phyloP scores from a whole-genome alignment of 1,139 yeast genomes.

The Williopsis jadinii region DNA sequence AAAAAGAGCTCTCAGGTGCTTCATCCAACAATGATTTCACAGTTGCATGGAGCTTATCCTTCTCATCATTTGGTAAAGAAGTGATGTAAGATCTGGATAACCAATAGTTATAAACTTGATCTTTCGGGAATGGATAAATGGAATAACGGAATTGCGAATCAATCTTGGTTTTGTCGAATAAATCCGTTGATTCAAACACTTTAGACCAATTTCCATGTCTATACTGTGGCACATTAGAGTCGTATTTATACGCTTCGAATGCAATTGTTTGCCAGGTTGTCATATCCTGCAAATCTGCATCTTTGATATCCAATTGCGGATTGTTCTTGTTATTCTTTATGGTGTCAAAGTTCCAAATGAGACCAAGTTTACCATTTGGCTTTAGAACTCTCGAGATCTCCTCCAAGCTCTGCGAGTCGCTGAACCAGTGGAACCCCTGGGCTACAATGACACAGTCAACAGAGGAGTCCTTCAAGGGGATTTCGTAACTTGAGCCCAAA shows the following conservation, averaged over 20 bases:
- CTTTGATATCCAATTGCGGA: slow-evolving; percentile 6
- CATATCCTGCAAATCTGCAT: slow-evolving; percentile 9
- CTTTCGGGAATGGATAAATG: slow-evolving; percentile 26
- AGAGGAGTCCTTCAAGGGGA: slow-evolving; percentile 40
- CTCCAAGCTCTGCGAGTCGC: slow-evolving; percentile 39
- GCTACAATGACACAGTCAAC: slow-evolving; percentile 53
- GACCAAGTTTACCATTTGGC: slow-evolving; percentile 43
- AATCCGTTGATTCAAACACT: slow-evolving; percentile 26
- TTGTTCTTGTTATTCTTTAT: slow-evolving; percentile 15
- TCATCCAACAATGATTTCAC: slow-evolving; percentile 24
- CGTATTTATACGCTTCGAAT: slow-evolving; percentile 26
- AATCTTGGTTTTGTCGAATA: slow-evolving; percentile 13
- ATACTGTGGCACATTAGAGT: slow-evolving; percentile 50
- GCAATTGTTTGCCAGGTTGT: slow-evolving; percentile 26
- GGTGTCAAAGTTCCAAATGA: slow-evolving; percentile 59
- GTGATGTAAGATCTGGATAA: slow-evolving; percentile 54
- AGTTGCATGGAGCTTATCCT: slow-evolving; percentile 26
- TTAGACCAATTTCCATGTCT: slow-evolving; percentile 44
- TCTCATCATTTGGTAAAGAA: slow-evolving; percentile 33
- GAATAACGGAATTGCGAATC: slow-evolving; percentile 30
- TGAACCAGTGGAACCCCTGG: slow-evolving; percentile 68
- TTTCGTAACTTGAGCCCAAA: slow-evolving; percentile 39
- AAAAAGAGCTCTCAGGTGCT: slow-evolving; percentile 6
- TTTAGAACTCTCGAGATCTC: slow-evolving; percentile 50
- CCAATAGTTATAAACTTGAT: slow-evolving; percentile 46